These are phyloP conservation scores for Picea glauca DNA, from an alignment of 75 land plant species.

Conservation along the genomic window DNA sequence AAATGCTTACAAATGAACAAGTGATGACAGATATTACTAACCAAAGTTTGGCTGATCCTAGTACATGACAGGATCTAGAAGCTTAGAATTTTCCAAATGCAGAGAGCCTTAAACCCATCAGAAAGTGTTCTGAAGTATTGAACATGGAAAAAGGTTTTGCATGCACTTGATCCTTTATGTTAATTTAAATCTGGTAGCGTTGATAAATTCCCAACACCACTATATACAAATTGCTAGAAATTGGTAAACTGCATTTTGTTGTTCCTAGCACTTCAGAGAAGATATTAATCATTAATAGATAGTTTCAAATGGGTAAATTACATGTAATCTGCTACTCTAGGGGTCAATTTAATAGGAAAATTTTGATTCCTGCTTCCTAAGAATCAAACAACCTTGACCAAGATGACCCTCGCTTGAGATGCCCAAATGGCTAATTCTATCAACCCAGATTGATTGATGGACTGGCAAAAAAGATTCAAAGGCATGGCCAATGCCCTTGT, in stretches of 20 bases:
- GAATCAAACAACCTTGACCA: neutral
- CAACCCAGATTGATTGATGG: neutral
- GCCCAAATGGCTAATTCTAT: slow-evolving; percentile 1
- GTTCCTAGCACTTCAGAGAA: neutral
- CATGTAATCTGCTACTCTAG: neutral
- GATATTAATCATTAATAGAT: neutral
- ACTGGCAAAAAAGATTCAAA: neutral
- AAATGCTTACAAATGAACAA: neutral
- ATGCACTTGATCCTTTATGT: neutral
- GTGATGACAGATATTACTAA: neutral
- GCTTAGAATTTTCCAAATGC: neutral
- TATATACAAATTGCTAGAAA: neutral
- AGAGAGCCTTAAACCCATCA: neutral
- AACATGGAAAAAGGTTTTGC: neutral
- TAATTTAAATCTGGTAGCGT: neutral
- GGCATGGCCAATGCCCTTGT: neutral
- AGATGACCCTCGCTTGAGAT: neutral
- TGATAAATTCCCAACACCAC: neutral
- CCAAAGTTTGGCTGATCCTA: neutral
- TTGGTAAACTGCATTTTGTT: neutral
- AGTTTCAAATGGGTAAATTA: neutral
- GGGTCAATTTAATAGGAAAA: neutral
- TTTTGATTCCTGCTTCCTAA: neutral
- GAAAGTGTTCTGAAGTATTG: no score
- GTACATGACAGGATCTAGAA: neutral